These are phyloP conservation scores for Pleoardoris graminearum DNA, from an alignment of 2,329 filamentous ascomycete genomes.

Conservation along the genomic window DNA sequence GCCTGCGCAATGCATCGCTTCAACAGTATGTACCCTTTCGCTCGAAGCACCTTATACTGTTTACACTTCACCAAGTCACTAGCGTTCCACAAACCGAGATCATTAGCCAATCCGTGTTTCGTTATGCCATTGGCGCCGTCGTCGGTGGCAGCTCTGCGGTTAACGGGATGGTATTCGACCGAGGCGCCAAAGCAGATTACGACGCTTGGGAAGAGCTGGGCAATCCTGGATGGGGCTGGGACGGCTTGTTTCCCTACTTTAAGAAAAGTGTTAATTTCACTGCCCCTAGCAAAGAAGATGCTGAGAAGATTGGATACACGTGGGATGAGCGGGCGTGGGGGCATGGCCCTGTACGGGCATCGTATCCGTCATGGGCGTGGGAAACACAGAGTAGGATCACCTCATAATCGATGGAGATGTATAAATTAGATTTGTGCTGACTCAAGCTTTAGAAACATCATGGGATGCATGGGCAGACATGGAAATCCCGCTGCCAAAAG, in stretches of 20 bases:
- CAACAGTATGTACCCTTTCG: neutral
- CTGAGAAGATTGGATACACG: constrained; percentile 15
- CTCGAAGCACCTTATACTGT: neutral
- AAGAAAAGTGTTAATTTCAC: constrained; percentile 20
- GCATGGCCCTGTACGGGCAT: constrained; percentile 13
- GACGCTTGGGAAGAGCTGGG: constrained; percentile 60
- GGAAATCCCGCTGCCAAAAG: constrained; percentile 24
- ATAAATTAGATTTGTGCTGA: neutral
- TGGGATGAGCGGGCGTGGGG: constrained; percentile 10
- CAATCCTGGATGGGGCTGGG: constrained; percentile 61
- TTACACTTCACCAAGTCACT: neutral
- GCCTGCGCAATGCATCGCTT: constrained; percentile 7
- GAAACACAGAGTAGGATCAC: constrained; percentile 10
- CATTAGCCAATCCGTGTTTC: neutral
- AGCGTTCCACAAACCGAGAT: constrained; percentile 6
- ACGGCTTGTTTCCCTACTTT: constrained; percentile 47
- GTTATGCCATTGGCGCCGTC: constrained; percentile 24
- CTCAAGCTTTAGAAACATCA: constrained; percentile 4
- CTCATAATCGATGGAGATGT: too few species aligned
- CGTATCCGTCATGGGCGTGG: constrained; percentile 17
- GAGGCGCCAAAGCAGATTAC: constrained; percentile 37
- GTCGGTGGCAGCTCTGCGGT: constrained; percentile 39
- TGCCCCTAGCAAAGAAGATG: neutral
- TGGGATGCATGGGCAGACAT: constrained; percentile 19
- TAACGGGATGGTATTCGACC: constrained; percentile 42